Evolutionary conservation across 1,284 basidiomycete species (phyloP).

Genomic region (Moesziomyces sp.): DNA sequence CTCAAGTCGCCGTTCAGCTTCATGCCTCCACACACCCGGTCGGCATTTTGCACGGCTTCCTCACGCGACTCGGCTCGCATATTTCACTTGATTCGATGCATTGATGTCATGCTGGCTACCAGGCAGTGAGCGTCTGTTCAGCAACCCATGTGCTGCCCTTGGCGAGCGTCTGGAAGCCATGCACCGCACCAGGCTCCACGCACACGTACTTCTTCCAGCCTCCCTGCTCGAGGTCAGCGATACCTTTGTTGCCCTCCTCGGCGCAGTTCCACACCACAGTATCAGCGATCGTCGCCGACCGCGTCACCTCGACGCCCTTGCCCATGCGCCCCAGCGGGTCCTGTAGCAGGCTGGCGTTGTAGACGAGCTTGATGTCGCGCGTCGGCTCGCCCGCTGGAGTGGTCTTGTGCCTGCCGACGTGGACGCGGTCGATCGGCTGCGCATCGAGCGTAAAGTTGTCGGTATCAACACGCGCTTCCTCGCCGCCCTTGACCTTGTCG

Average conservation of each 20-base stretch:
- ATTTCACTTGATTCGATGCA: not conserved
- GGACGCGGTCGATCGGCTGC: constrained; percentile 46
- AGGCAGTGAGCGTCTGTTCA: constrained; percentile 40
- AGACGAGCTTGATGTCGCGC: constrained; percentile 37
- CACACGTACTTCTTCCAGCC: constrained; percentile 68
- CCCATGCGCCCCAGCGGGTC: constrained; percentile 38
- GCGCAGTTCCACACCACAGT: constrained; percentile 68
- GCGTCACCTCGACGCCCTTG: constrained; percentile 44
- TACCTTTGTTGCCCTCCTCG: constrained; percentile 60
- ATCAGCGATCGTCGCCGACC: constrained; percentile 47
- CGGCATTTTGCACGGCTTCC: not conserved
- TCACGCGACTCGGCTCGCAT: not conserved
- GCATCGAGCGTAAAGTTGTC: constrained; percentile 37
- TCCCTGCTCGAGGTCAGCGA: constrained; percentile 67
- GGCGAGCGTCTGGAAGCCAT: constrained; percentile 58
- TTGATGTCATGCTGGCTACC: constrained; percentile 8
- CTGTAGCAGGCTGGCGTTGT: constrained; percentile 39
- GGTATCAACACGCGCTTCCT: constrained; percentile 23
- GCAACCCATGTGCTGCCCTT: constrained; percentile 54
- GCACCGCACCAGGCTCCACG: constrained; percentile 67
- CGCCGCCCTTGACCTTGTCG: constrained; percentile 48
- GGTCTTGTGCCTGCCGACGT: constrained; percentile 39
- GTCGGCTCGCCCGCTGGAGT: constrained; percentile 11
- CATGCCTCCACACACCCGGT: too few relatives aligned
- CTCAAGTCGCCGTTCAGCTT: too few relatives aligned